Evolutionary conservation across 768 basidiomycete genomes (phyloP).

Genomic region (Tulasnella sp.): DNA sequence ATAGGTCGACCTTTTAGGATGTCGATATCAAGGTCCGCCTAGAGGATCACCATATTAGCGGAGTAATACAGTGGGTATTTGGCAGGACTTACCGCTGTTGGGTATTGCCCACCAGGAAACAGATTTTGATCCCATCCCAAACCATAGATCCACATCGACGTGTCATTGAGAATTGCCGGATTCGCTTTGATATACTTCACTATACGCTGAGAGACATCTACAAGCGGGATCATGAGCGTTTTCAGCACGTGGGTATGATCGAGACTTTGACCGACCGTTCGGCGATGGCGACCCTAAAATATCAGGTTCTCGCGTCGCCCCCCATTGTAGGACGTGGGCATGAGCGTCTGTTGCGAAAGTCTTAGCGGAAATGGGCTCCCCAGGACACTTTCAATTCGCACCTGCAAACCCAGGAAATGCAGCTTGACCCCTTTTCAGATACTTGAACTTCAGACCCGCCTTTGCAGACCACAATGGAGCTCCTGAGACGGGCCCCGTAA

Average conservation of each 20-base stretch:
- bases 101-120: slow-evolving; percentile 40
- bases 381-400: slow-evolving; percentile 23
- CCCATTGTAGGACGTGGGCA: slow-evolving; percentile 65
- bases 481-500: slow-evolving; percentile 19
- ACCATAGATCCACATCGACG: slow-evolving; percentile 61
- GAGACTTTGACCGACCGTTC: slow-evolving; percentile 33
- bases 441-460: slow-evolving; percentile 33
- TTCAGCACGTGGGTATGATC: background rate
- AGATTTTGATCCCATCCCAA: slow-evolving; percentile 89
- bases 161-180: slow-evolving; percentile 43
- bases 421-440: slow-evolving; percentile 39
- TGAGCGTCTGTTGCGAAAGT: slow-evolving; percentile 47
- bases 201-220: slow-evolving; percentile 53
- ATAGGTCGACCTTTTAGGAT: slow-evolving; percentile 61
- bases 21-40: slow-evolving; percentile 66
- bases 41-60: background rate
- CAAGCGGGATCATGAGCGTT: no score
- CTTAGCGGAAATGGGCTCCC: background rate
- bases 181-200: slow-evolving; percentile 45
- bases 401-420: slow-evolving; percentile 67
- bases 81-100: slow-evolving; percentile 47
- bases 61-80: background rate
- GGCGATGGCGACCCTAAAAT: slow-evolving; percentile 47
- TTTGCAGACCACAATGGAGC: no score
- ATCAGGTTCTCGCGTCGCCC: slow-evolving; percentile 53